Evolutionary conservation across 257 asterid species (phyloP).

Genomic region (Catharanthus roseus): DNA sequence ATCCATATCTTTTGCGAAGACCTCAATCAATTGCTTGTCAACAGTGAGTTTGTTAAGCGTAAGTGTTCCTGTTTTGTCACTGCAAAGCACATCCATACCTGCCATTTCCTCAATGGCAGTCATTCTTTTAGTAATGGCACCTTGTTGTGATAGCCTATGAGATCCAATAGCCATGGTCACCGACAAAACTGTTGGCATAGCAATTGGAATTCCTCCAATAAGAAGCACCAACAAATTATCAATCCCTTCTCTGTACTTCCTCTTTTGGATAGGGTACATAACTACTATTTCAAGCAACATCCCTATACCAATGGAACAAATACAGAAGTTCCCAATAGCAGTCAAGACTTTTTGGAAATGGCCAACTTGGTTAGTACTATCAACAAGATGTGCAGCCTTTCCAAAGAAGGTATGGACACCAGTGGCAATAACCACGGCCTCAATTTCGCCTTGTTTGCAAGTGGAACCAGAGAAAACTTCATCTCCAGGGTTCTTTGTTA

Average conservation of each 20-base stretch:
- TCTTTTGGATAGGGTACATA: slow-evolving; percentile 70
- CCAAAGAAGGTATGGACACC: slow-evolving; percentile 98
- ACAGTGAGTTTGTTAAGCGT: slow-evolving; percentile 90
- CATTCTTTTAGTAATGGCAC: slow-evolving; percentile 97
- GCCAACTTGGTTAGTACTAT: slow-evolving; percentile 87
- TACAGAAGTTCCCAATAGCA: slow-evolving; percentile 89
- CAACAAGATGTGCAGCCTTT: slow-evolving; percentile 95
- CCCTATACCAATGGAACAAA: slow-evolving; percentile 76
- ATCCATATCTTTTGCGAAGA: slow-evolving; percentile 43
- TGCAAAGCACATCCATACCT: slow-evolving; percentile 93
- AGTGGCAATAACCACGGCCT: slow-evolving; percentile 86
- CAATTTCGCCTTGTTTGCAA: slow-evolving; percentile 88
- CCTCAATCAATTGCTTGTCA: slow-evolving; percentile 63
- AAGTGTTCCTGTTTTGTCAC: slow-evolving; percentile 90
- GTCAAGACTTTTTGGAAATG: slow-evolving; percentile 92
- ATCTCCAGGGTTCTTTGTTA: slow-evolving; percentile 66
- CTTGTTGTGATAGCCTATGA: slow-evolving; percentile 81
- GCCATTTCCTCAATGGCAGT: slow-evolving; percentile 99
- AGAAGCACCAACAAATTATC: slow-evolving; percentile 81
- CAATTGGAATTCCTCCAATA: slow-evolving; percentile 92
- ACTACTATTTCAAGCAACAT: slow-evolving; percentile 69
- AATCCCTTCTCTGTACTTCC: slow-evolving; percentile 75
- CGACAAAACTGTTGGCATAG: slow-evolving; percentile 91
- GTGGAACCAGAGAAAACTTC: slow-evolving; percentile 90
- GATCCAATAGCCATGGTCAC: slow-evolving; percentile 99